phyloP scores from a whole-genome alignment of 1,284 basidiomycete species.

The Rugosomyces carneus region DNA sequence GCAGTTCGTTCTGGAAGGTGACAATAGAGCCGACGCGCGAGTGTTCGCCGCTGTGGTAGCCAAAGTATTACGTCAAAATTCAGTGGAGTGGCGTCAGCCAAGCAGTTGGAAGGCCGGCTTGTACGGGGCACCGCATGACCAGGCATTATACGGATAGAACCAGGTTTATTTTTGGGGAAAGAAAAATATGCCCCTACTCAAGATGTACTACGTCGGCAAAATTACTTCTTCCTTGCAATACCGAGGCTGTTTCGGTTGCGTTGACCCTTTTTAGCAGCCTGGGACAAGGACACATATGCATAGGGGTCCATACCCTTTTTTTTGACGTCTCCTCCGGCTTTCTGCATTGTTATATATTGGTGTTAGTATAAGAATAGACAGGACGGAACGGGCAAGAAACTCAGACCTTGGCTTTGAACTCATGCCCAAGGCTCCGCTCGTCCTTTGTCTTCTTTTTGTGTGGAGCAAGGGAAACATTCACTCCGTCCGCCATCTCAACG shows the following conservation, averaged over 20 bases:
- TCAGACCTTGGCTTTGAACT: conserved; percentile 83
- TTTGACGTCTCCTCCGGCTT: conserved; percentile 90
- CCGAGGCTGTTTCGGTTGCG: conserved; percentile 39
- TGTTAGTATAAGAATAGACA: neutral
- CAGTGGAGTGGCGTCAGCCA: conserved; percentile 50
- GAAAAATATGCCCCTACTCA: no score
- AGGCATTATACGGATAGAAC: conserved; percentile 56
- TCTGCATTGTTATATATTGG: conserved; percentile 40
- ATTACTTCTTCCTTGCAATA: conserved; percentile 45
- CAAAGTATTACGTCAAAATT: conserved; percentile 39
- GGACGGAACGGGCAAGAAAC: neutral
- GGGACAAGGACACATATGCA: conserved; percentile 81
- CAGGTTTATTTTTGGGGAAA: neutral
- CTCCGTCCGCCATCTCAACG: conserved; percentile 65
- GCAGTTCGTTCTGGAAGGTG: conserved; percentile 72
- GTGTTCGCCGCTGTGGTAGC: conserved; percentile 51
- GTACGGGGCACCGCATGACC: conserved; percentile 68
- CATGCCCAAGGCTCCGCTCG: conserved; percentile 67
- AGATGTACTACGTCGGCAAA: neutral
- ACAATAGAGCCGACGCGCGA: conserved; percentile 68
- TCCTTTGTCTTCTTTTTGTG: conserved; percentile 57
- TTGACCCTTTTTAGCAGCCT: conserved; percentile 68
- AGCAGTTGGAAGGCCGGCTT: conserved; percentile 60
- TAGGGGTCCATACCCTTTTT: conserved; percentile 86
- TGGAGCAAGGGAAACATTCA: conserved; percentile 29